phyloP scores from a whole-genome alignment of 208 protist genomes.

The Crithidia thermophila region DNA sequence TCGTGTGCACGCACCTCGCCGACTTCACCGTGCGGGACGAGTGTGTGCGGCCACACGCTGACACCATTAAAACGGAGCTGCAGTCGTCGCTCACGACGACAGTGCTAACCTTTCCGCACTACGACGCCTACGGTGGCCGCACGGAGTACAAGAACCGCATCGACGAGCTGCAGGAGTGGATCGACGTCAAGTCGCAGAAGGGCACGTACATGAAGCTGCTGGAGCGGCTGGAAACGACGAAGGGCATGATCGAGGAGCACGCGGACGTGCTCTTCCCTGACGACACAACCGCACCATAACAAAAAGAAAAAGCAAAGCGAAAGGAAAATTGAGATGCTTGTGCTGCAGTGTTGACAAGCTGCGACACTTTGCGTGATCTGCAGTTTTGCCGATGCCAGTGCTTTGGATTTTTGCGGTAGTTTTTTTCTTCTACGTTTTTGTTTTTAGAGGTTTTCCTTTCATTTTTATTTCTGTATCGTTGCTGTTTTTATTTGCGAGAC shows the following conservation, averaged over 20 bases:
- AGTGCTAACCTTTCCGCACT: conserved; percentile 57
- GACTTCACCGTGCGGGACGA: conserved; percentile 78
- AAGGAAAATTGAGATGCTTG: neutral
- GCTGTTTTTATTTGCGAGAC: too few species aligned
- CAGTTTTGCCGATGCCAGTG: too few species aligned
- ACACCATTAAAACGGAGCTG: conserved; percentile 63
- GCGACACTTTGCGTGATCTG: too few species aligned
- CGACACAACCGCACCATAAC: conserved; percentile 15
- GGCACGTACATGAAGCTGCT: conserved; percentile 68
- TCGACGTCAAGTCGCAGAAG: conserved; percentile 82
- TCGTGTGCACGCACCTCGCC: conserved; percentile 68
- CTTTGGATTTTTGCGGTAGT: too few species aligned
- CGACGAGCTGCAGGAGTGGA: conserved; percentile 80
- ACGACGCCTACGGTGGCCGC: conserved; percentile 47
- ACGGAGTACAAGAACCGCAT: conserved; percentile 67
- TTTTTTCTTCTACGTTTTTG: too few species aligned
- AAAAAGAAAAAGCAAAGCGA: too few species aligned
- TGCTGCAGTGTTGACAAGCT: too few species aligned
- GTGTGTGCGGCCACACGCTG: conserved; percentile 60
- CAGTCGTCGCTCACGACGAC: conserved; percentile 55
- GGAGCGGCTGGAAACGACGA: conserved; percentile 58
- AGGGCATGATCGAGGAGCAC: conserved; percentile 64
- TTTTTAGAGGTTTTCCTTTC: too few species aligned
- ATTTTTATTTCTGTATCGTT: too few species aligned
- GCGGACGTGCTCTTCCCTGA: conserved; percentile 60